These are phyloP conservation scores for Bipolaris sorokiniana DNA, from an alignment of 2,329 filamentous ascomycete genomes.

Conservation along the genomic window DNA sequence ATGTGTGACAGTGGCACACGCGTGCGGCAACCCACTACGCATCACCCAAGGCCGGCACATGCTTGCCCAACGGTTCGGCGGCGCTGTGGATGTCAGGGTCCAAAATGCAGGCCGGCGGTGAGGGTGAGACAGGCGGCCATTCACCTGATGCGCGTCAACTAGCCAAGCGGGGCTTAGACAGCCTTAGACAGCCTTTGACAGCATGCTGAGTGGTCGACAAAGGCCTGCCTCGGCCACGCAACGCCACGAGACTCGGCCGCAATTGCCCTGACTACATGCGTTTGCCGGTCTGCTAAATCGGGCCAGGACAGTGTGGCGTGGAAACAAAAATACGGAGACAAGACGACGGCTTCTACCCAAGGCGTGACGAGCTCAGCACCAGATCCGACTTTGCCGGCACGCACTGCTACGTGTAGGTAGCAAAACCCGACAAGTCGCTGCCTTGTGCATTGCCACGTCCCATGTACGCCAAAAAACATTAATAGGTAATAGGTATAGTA, in stretches of 20 bases:
- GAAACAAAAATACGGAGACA: neutral
- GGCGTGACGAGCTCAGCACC: neutral
- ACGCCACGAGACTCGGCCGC: conserved; percentile 5
- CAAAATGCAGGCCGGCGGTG: conserved; percentile 10
- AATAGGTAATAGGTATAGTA: conserved; percentile 11
- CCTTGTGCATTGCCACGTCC: neutral
- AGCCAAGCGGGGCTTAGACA: neutral
- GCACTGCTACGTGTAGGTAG: conserved; percentile 6
- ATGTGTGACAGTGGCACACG: conserved; percentile 15
- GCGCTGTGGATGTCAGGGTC: conserved; percentile 2
- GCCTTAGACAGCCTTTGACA: conserved; percentile 1
- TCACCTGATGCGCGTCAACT: conserved; percentile 12
- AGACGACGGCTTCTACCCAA: no score
- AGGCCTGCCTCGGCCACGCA: neutral
- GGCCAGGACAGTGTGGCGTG: neutral
- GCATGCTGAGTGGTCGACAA: conserved; percentile 2
- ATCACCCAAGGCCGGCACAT: conserved; percentile 6
- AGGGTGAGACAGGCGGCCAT: conserved; percentile 14
- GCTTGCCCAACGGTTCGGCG: conserved; percentile 4
- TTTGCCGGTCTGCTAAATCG: no score
- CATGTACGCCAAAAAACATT: conserved; percentile 5
- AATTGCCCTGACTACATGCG: neutral
- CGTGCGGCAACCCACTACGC: neutral
- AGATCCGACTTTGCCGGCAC: neutral
- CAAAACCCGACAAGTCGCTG: neutral